Percentiles rank a stretch among this genome's conserved stretches.
Conservation (phyloP, 768 basidiomycete species). For the Tulasnella sp. region DNA sequence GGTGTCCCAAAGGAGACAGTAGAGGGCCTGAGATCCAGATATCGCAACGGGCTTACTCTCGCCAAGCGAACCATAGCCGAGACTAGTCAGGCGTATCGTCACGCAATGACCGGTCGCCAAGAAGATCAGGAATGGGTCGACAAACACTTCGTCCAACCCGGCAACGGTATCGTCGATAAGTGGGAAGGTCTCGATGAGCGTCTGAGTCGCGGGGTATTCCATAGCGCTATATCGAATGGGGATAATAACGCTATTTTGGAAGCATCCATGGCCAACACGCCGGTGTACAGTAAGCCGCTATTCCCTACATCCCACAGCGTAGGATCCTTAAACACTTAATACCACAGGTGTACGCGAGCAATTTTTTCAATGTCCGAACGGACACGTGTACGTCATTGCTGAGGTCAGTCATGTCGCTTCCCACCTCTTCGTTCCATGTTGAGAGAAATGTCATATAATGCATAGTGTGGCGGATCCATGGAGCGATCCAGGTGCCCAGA, state of each 20-base stretch:
- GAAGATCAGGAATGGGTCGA: constrained; percentile 35
- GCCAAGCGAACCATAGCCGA: neutral
- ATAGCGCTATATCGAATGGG: constrained; percentile 40
- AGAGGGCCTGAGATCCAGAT: neutral
- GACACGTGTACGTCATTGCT: constrained; percentile 19
- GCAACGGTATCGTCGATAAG: constrained; percentile 34
- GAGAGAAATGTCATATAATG: neutral
- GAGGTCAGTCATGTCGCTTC: constrained; percentile 18
- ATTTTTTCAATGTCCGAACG: constrained; percentile 18
- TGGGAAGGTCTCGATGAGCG: constrained; percentile 35
- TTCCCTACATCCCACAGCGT: neutral
- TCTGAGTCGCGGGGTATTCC: constrained; percentile 36
- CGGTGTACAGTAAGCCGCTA: neutral
- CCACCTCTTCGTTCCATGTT: neutral
- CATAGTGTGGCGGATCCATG: constrained; percentile 14
- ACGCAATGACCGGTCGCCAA: constrained; percentile 18
- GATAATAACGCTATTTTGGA: constrained; percentile 43
- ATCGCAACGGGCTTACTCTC: neutral
- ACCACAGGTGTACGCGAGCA: constrained; percentile 9
- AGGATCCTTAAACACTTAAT: neutral
- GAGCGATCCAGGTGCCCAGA: constrained; percentile 18
- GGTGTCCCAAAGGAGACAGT: no score
- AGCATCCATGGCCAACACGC: constrained; percentile 27
- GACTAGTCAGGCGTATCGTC: constrained; percentile 19
- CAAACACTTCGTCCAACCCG: constrained; percentile 32